Evolutionary conservation across 495 filamentous ascomycete genomes (phyloP), one percentile per base, ranked within the genome.

Genomic region (Friedmanniomyces simplex): DNA sequence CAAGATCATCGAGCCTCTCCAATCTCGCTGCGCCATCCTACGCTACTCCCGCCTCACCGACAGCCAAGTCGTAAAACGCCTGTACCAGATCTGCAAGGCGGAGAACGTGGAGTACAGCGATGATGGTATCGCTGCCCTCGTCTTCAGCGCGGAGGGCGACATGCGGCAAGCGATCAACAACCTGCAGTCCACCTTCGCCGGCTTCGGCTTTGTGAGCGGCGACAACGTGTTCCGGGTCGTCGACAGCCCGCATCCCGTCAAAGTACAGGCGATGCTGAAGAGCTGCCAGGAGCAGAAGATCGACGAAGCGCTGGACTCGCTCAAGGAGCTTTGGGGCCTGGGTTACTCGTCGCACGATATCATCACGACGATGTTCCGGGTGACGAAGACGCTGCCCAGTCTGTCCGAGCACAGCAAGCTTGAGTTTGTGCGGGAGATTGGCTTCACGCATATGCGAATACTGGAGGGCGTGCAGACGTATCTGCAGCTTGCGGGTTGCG

Each of bases 131-230:
- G 93, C 94, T 0, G 93, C 94, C 32, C 77, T 99, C 25, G 89
- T 98, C 0, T 99, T 99, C 74, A 90, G 85, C 55, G 93, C 93
- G 5, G 93, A 99, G 73, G 93, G 94, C 32, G 93, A 99, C 71
- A 99, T 99, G 93, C 82, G 93, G 39, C 93, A 99, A 71, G 93
- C 93, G 12, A 95, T 99, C 77, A 99, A 99, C 71, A 99, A 99
- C 66, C 73, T 99, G 65, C 93, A 99, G 72, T 93, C 87, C 67
- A 99, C 94, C 0, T 79, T 73, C 67, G 90, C 91, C n/a, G 93
- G 93, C 10, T 97, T 96, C 69, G 94, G 91, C 0, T 94, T 99
- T 65, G 90, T 99, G 30, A 93, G 82, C 59, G 91, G 91, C 11
- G 94, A 99, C 68, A 97, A 97, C 69, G 93, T 99, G 1, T 99